A percentile compares a stretch with the other conserved stretches of the same genome.
phyloP scores from a whole-genome alignment of 2,329 filamentous ascomycete species.

The Claviceps pazoutovae region DNA sequence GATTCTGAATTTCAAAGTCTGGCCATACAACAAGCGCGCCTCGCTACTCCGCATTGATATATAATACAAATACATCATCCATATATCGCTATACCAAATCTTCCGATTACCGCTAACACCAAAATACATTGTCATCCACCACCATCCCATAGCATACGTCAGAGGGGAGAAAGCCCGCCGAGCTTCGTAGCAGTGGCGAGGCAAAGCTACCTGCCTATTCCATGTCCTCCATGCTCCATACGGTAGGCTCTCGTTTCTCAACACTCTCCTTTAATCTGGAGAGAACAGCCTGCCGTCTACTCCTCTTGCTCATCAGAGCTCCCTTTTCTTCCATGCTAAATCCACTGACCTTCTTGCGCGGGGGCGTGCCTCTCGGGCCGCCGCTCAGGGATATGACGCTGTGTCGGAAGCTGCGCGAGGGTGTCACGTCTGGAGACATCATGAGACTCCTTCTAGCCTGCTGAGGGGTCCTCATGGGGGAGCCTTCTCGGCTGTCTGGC shows the following conservation, averaged over 20 bases:
- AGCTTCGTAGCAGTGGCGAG: not conserved
- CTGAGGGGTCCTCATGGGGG: constrained; percentile 25
- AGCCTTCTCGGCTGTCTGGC: constrained; percentile 29
- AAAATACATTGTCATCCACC: not conserved
- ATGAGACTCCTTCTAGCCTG: constrained; percentile 22
- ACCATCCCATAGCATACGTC: constrained; percentile 13
- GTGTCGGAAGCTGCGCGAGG: constrained; percentile 27
- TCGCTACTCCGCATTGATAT: not conserved
- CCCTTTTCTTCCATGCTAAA: constrained; percentile 46
- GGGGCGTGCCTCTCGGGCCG: constrained; percentile 28
- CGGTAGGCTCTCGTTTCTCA: constrained; percentile 33
- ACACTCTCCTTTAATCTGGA: constrained; percentile 36
- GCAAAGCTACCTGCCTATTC: constrained; percentile 16
- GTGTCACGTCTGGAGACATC: constrained; percentile 30
- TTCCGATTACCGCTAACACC: too few species aligned
- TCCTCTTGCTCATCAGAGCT: constrained; percentile 38
- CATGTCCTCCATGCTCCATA: constrained; percentile 36
- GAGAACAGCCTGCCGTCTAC: constrained; percentile 38
- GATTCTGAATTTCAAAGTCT: not conserved
- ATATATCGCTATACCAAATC: constrained; percentile 1
- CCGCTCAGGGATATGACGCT: constrained; percentile 27
- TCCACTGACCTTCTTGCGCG: constrained; percentile 47
- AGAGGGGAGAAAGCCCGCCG: not conserved
- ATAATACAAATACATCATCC: not conserved
- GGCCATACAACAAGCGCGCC: not conserved